Evolutionary conservation across 1,284 basidiomycete species (phyloP).

Genomic region (Xerocomus minutiporus): DNA sequence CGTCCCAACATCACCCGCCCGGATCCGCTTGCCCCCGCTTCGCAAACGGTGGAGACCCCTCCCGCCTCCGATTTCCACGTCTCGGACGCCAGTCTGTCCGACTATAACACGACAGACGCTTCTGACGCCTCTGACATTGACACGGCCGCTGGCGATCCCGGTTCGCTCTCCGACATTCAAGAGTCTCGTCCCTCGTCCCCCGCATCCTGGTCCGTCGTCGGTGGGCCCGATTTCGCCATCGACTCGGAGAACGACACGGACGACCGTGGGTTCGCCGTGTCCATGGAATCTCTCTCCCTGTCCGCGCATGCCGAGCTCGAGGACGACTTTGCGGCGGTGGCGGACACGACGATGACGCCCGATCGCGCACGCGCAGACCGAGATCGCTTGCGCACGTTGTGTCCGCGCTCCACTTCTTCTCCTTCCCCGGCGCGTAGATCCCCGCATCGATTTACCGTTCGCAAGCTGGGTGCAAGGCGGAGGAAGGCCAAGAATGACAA

Average conservation of each 20-base stretch:
- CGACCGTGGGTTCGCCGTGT: conserved; percentile 30
- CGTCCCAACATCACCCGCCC: conserved; percentile 68
- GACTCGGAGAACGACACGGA: conserved; percentile 14
- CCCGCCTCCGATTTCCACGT: conserved; percentile 46
- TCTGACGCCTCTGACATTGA: conserved; percentile 14
- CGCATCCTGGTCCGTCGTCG: conserved; percentile 19
- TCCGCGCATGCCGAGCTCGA: conserved; percentile 8
- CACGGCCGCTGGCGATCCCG: conserved; percentile 12
- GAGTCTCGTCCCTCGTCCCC: conserved; percentile 27
- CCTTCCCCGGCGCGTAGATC: conserved; percentile 37
- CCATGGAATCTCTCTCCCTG: conserved; percentile 32
- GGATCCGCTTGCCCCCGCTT: conserved; percentile 29
- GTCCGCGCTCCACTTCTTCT: conserved; percentile 38
- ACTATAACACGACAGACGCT: conserved; percentile 15
- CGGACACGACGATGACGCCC: conserved; percentile 7
- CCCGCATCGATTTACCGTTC: conserved; percentile 19
- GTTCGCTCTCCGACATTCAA: conserved; percentile 27
- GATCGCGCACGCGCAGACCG: conserved; percentile 17
- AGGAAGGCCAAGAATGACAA: conserved; percentile 16
- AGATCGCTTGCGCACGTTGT: conserved; percentile 10
- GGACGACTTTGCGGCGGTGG: conserved; percentile 1
- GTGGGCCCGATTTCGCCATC: conserved; percentile 10
- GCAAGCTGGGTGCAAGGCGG: conserved; percentile 12
- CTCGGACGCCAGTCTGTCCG: conserved; percentile 32
- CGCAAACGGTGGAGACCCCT: conserved; percentile 54